Percentiles rank a stretch among this genome's conserved stretches.
Evolutionary conservation across 2,329 filamentous ascomycete species (phyloP).

Genomic region (Fusarium stilboides): DNA sequence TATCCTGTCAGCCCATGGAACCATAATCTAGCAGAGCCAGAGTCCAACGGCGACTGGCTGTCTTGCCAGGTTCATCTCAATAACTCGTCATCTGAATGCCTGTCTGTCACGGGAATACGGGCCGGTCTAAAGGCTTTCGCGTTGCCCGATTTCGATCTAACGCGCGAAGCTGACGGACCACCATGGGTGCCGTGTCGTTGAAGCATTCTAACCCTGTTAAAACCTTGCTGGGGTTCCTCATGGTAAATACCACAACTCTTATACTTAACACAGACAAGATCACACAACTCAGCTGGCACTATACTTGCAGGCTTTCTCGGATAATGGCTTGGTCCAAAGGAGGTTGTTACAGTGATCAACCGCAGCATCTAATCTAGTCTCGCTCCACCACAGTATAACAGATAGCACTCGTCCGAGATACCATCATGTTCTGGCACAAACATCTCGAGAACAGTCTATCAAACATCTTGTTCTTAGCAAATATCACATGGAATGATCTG

Average conservation of each 20-base stretch:
- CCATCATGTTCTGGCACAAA: slow-evolving; percentile 6
- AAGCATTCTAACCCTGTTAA: neutral
- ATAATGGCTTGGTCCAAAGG: neutral
- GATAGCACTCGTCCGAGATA: slow-evolving; percentile 3
- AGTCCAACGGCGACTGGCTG: slow-evolving; percentile 5
- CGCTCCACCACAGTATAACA: slow-evolving; percentile 4
- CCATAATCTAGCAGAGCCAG: neutral
- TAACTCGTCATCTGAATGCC: neutral
- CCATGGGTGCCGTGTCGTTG: neutral
- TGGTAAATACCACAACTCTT: neutral
- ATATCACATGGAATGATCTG: slow-evolving; percentile 8
- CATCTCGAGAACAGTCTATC: slow-evolving; percentile 29
- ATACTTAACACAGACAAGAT: neutral
- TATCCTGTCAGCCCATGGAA: slow-evolving; percentile 15
- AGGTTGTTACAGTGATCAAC: slow-evolving; percentile 3
- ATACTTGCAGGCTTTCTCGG: neutral
- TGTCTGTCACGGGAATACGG: slow-evolving; percentile 16
- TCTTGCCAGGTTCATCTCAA: slow-evolving; percentile 5
- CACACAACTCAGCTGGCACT: too few species aligned
- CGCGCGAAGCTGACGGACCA: neutral
- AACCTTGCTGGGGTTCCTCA: neutral
- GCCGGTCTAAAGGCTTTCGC: slow-evolving; percentile 5
- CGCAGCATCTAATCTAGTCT: slow-evolving; percentile 20
- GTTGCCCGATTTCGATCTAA: neutral
- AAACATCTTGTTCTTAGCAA: slow-evolving; percentile 28